Evolutionary conservation across 805 yeast species (phyloP), one percentile per base, ranked within the genome.

Genomic region (Ascoidea rubescens): DNA sequence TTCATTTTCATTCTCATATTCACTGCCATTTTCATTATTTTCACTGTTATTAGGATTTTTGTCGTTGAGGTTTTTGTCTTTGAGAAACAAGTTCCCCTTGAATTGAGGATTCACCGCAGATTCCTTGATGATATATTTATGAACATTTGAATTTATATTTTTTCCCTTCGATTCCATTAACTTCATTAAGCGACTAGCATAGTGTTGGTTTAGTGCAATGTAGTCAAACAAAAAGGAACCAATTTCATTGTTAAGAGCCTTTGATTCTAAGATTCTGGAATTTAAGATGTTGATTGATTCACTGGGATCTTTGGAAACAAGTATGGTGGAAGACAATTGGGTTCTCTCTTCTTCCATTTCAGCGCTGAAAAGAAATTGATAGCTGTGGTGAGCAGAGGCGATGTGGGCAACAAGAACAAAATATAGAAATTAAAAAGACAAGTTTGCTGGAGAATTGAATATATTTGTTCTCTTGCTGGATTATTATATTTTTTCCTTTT

Each of bases 151-250:
- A 44, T 55, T 55, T 21, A 55, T 45, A 30, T 47, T 45, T n/a
- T 48, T 47, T 17, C 58, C 58, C 32, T 55, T 55, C 30, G 56
- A 52, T 16, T 54, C 56, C 21, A 54, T 44, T 17, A 55, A 52
- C 42, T 55, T 55, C 5, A 45, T 45, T 45, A 55, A 52, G 49
- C 52, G 51, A 48, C 47, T 52, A 28, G 55, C 49, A 30, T 55
- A 55, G 33, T 55, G 58, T 44, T 53, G 43, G 50, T 55, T 55
- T 10, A 73, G 64, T 21, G 75, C 74, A 28, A 76, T 72, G 73
- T 76, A 73, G 14, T 76, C 77, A 57, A 71, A 73, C 6, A 71
- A 65, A 52, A 57, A 58, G 55, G 72, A 75, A 1, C 74, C 72
- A 53, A 70, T 58, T 53, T 73, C 75, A n/a, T 73, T 59, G 53